Evolutionary conservation across 805 yeast species (phyloP), one percentile per base, ranked within the genome.

Genomic region (Hanseniaspora singularis): DNA sequence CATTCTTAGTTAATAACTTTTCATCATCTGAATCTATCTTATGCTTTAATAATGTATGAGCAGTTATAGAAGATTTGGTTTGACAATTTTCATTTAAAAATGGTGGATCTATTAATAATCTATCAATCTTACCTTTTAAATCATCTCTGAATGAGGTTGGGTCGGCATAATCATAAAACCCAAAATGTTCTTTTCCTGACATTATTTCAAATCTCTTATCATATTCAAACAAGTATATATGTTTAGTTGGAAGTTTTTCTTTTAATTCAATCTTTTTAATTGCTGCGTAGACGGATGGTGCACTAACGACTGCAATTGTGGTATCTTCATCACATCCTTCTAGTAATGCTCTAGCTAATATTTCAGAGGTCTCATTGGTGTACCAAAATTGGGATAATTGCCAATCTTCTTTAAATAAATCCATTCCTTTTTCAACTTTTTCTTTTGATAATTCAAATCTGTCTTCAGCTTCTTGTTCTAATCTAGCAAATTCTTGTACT

Each of bases 381-480:
- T 85, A 87, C 87, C 96, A 87, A 64, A 87, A 87, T 62, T 87
- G 96, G 1, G 95, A 85, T 32, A 88, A 68, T 57, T 85, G 92
- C 96, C 96, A 87, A 63, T 87, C 95, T 62, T 87, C 96, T 57
- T 81, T 70, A 61, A 87, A 87, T 32, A 76, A 69, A 45, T 79
- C 84, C 62, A 88, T 88, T 18, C 77, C 73, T 46, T 73, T 62
- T 40, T 58, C 56, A 22, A 51, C 52, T 27, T 60, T 53, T 33
- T 52, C 56, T 50, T 57, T 57, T 23, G 59, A 55, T 14, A 54
- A 54, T 42, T 62, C 61, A 26, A 55, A 59, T 5, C 62, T 59
- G 27, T 73, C 70, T 53, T 82, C 86, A 9, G 88, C 83, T 45
- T 67, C 64, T 46, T 68, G 58, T 52, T 68, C 69, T 43, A 85